Conservation (phyloP, 2,329 filamentous ascomycete genomes). For the Exophiala viscosa region DNA sequence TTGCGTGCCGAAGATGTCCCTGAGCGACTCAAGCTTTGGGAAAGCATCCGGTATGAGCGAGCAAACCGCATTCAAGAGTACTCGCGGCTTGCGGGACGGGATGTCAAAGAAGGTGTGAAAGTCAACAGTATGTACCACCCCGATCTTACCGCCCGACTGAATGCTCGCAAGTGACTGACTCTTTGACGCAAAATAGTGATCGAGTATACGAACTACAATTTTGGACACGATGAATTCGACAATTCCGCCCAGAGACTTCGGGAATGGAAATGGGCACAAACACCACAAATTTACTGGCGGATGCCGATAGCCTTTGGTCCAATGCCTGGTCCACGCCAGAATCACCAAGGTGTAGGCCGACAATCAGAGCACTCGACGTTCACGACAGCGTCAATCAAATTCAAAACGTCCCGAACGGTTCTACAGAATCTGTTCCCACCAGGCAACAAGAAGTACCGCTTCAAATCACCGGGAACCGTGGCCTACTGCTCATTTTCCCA, state of each 20-base stretch:
- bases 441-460: constrained; percentile 36
- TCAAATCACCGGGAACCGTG: constrained; percentile 43
- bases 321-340: constrained; percentile 45
- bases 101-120: neutral
- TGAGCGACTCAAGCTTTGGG: constrained; percentile 57
- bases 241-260: constrained; percentile 50
- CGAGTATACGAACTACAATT: constrained; percentile 47
- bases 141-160: too few species aligned
- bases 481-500: constrained; percentile 43
- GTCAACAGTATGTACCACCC: too few species aligned
- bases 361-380: constrained; percentile 36
- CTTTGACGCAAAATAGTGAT: neutral
- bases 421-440: constrained; percentile 50
- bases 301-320: constrained; percentile 48
- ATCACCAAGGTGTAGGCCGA: constrained; percentile 32
- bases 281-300: constrained; percentile 46
- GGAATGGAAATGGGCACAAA: constrained; percentile 48
- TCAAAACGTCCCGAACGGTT: constrained; percentile 51
- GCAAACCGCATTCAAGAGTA: constrained; percentile 57
- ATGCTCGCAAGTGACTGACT: too few species aligned
- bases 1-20: constrained; percentile 42
- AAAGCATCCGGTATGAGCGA: constrained; percentile 56
- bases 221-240: constrained; percentile 58
- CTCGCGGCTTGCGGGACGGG: constrained; percentile 51
- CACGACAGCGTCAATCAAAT: constrained; percentile 47